These are phyloP conservation scores for Podaxis sp. DNA, from an alignment of 768 basidiomycete genomes.

Conservation along the genomic window DNA sequence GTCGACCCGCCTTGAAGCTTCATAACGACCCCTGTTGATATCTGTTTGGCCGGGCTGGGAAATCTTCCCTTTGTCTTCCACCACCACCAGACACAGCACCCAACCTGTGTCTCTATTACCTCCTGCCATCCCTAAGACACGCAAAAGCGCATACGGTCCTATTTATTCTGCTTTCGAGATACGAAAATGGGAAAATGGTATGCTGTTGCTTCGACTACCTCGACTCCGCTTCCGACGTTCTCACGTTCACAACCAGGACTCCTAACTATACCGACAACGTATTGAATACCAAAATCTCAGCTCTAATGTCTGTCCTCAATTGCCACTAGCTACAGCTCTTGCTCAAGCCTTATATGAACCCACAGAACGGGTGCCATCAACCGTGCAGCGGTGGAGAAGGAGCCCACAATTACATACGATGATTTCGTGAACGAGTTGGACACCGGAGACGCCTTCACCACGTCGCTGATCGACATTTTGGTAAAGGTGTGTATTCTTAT, in stretches of 20 bases:
- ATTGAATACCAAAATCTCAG: constrained; percentile 72
- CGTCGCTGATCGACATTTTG: constrained; percentile 70
- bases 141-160: constrained; percentile 15
- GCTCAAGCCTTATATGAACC: neutral
- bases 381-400: constrained; percentile 66
- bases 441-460: constrained; percentile 78
- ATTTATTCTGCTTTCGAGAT: constrained; percentile 23
- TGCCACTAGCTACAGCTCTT: neutral
- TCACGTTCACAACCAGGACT: constrained; percentile 49
- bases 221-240: constrained; percentile 16
- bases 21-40: constrained; percentile 29
- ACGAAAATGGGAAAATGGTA: constrained; percentile 74
- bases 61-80: constrained; percentile 27
- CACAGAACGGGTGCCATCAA: constrained; percentile 71
- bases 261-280: constrained; percentile 72
- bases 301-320: constrained; percentile 62
- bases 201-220: constrained; percentile 21
- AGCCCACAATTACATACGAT: constrained; percentile 70
- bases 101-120: neutral
- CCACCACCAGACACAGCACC: constrained; percentile 25
- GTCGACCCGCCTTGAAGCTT: neutral
- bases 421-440: constrained; percentile 76
- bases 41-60: constrained; percentile 28
- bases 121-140: constrained; percentile 18
- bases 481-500: constrained; percentile 59